These are phyloP conservation scores for Tylopilus intermedius DNA, from an alignment of 768 basidiomycete species.

Conservation along the genomic window DNA sequence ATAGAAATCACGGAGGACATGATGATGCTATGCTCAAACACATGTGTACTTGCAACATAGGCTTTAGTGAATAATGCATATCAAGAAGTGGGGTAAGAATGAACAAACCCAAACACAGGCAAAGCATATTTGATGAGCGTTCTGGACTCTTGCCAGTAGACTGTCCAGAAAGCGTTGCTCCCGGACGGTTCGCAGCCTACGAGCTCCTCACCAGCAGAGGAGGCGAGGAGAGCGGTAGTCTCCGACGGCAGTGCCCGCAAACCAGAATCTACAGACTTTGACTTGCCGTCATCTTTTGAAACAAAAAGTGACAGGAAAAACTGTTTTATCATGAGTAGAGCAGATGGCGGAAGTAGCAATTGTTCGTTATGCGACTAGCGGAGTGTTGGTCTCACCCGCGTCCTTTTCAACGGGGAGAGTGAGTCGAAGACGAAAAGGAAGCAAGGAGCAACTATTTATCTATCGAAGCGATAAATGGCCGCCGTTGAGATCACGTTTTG, in stretches of 20 bases:
- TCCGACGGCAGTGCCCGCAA: conserved; percentile 31
- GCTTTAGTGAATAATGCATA: not conserved
- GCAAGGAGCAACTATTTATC: not conserved
- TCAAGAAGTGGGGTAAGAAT: not conserved
- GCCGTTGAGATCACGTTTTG: not conserved
- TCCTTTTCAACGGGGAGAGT: conserved; percentile 52
- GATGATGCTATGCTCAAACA: conserved; percentile 84
- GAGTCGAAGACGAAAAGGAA: not conserved
- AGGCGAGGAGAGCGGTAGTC: conserved; percentile 53
- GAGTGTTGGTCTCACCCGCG: conserved; percentile 17
- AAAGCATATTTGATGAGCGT: conserved; percentile 62
- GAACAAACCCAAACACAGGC: conserved; percentile 67
- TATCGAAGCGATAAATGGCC: not conserved
- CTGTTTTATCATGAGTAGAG: conserved; percentile 1
- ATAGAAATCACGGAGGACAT: conserved; percentile 85
- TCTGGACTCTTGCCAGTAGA: conserved; percentile 7
- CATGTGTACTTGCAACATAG: conserved; percentile 45
- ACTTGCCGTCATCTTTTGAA: not conserved
- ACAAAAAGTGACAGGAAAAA: conserved; percentile 1
- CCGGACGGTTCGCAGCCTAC: conserved; percentile 31
- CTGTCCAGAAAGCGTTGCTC: conserved; percentile 13
- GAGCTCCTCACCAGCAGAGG: conserved; percentile 41
- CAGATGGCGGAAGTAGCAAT: not conserved
- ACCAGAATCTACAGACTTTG: not conserved
- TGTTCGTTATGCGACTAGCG: conserved; percentile 2